Evolutionary conservation across 495 filamentous ascomycete species (phyloP), one percentile per base, ranked within the genome.

Genomic region (Penicillium ucsense): DNA sequence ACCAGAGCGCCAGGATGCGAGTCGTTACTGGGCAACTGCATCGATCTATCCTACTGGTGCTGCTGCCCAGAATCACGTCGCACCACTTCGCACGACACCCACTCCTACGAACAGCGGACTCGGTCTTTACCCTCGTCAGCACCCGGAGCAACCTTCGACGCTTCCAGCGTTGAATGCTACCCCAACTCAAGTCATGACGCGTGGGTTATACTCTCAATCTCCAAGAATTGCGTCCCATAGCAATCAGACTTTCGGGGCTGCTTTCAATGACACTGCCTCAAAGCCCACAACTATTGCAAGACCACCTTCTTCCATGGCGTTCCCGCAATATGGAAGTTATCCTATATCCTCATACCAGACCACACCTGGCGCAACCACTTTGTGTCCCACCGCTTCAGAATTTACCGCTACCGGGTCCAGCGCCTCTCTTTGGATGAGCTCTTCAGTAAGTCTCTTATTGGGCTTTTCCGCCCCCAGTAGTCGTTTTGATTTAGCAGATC

Each of bases 341-440:
- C 64, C 73, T 8, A 56, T 65, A 52, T 64, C 64, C 38, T 54
- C 75, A 29, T 94, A 87, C 63, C 81, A 81, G 46, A 78, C 84
- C 51, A 81, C 79, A 38, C 78, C 86, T 32, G 80, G 86, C 52
- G 84, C 88, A 34, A 87, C 88, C 30, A 76, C 86, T 4, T 78
- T 97, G 12, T 95, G 90, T 10, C 86, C 91, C 4, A 83, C 86
- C 42, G 89, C 89, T 30, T 78, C 78, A 20, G 89, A 95, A 59
- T 95, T 95, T 55, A 83, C 79, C 39, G 59, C 71, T 4, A 49
- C 59, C 29, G 66, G 51, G 45, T 39, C 62, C 6, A 75, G 73
- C 27, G 58, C 53, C 11, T 63, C 57, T 12, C 60, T 78, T 20
- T 83, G 80, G 80, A 64, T 45, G 29, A 51, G 64, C 55, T 50